Evolutionary conservation across 2,329 filamentous ascomycete genomes (phyloP).

Genomic region (Stagonosporopsis cucurbitacearum): DNA sequence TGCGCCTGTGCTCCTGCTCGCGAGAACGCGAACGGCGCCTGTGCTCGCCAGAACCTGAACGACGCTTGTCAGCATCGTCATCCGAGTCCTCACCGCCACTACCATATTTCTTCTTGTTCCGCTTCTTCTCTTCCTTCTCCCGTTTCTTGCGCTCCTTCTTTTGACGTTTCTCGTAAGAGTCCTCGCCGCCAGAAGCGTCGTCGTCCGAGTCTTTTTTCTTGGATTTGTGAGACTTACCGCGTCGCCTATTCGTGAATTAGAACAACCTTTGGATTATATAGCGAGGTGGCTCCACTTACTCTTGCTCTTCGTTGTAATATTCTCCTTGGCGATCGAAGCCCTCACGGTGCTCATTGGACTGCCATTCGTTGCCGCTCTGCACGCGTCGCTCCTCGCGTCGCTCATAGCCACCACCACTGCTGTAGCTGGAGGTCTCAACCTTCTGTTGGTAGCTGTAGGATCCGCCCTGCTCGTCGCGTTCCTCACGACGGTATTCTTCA

Average conservation of each 20-base stretch:
- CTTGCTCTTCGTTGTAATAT: slow-evolving; percentile 51
- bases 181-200: slow-evolving; percentile 43
- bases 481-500: slow-evolving; percentile 67
- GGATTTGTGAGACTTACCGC: slow-evolving; percentile 44
- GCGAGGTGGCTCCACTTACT: slow-evolving; percentile 34
- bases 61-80: slow-evolving; percentile 35
- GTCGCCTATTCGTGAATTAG: slow-evolving; percentile 36
- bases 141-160: slow-evolving; percentile 22
- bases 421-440: slow-evolving; percentile 59
- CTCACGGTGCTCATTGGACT: slow-evolving; percentile 46
- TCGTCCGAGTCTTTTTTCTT: slow-evolving; percentile 50
- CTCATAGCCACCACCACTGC: slow-evolving; percentile 60
- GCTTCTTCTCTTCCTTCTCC: slow-evolving; percentile 49
- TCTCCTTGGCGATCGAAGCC: slow-evolving; percentile 48
- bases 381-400: slow-evolving; percentile 63
- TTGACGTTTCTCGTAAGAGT: slow-evolving; percentile 27
- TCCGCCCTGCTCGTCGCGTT: slow-evolving; percentile 56
- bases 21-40: slow-evolving; percentile 19
- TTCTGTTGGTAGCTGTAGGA: slow-evolving; percentile 65
- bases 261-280: neutral
- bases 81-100: slow-evolving; percentile 38
- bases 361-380: slow-evolving; percentile 52
- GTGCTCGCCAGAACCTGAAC: slow-evolving; percentile 27
- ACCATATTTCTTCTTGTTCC: slow-evolving; percentile 47
- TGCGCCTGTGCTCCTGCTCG: slow-evolving; percentile 19